Evolutionary conservation across 129 eudicot genomes (phyloP).

Genomic region (Arctium minus): DNA sequence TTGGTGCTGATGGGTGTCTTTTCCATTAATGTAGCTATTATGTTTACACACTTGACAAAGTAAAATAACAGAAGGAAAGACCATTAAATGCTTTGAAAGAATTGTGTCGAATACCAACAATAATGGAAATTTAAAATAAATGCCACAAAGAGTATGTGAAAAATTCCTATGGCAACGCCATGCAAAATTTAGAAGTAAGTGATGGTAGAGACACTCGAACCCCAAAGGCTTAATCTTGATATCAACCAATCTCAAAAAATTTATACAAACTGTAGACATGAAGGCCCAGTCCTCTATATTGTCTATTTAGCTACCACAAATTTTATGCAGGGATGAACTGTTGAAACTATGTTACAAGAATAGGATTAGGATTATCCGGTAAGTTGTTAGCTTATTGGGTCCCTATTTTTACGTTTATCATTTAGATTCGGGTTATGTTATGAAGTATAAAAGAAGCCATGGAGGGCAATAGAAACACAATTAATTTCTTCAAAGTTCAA

Average conservation of each 20-base stretch:
- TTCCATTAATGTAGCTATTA: not conserved
- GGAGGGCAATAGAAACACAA: not conserved
- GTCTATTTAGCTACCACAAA: not conserved
- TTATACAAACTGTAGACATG: not conserved
- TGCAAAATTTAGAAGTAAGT: not conserved
- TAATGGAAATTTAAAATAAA: not conserved
- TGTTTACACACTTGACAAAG: not conserved
- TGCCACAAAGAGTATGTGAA: not conserved
- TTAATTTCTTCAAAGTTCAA: no score
- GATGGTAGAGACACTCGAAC: not conserved
- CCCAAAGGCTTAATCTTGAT: not conserved
- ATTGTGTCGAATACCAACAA: not conserved
- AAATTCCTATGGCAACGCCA: not conserved
- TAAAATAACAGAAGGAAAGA: not conserved
- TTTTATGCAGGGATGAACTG: not conserved
- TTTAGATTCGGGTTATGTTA: not conserved
- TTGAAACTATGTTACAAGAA: not conserved
- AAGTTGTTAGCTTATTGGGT: not conserved
- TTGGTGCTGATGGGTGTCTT: not conserved
- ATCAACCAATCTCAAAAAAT: not conserved
- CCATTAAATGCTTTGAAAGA: not conserved
- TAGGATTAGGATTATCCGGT: not conserved
- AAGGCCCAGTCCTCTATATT: not conserved
- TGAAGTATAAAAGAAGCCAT: not conserved
- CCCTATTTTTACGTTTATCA: not conserved